Conservation (phyloP, 1,284 basidiomycete species). For the Testicularia cyperi region DNA sequence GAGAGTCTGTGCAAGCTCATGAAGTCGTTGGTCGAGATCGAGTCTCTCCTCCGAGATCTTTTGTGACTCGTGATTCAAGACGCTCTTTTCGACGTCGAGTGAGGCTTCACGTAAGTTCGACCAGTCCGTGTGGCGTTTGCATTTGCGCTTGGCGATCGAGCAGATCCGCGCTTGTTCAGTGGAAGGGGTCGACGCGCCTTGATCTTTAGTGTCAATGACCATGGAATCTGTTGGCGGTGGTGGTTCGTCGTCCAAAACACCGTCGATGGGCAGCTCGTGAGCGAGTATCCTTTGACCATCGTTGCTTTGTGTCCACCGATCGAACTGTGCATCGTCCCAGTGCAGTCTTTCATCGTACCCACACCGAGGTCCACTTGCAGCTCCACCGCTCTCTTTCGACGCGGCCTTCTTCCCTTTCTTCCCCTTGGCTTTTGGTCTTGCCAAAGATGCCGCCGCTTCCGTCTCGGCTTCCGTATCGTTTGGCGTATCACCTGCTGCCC, state of each 20-base stretch:
- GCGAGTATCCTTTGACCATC: constrained; percentile 12
- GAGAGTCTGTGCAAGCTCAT: background rate
- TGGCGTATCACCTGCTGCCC: constrained; percentile 10
- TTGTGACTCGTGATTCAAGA: constrained; percentile 19
- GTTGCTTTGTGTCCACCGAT: constrained; percentile 8
- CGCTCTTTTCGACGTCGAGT: constrained; percentile 26
- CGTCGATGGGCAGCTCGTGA: constrained; percentile 12
- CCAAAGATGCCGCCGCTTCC: background rate
- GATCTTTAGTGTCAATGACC: background rate
- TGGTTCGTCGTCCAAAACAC: constrained; percentile 9
- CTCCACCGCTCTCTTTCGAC: constrained; percentile 3
- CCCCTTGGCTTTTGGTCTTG: background rate
- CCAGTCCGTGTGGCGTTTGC: constrained; percentile 35
- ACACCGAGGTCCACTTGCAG: constrained; percentile 17
- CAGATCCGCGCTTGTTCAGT: constrained; percentile 8
- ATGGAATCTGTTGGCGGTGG: background rate
- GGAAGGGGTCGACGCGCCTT: background rate
- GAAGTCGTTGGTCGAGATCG: background rate
- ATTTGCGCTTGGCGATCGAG: constrained; percentile 25
- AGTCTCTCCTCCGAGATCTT: constrained; percentile 11
- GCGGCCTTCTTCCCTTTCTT: constrained; percentile 22
- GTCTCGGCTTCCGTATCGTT: background rate
- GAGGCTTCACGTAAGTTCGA: constrained; percentile 23
- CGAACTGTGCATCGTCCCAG: constrained; percentile 23
- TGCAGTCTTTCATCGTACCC: constrained; percentile 37